phyloP scores from a whole-genome alignment of 768 basidiomycete genomes.

The Lyophyllum semitale region DNA sequence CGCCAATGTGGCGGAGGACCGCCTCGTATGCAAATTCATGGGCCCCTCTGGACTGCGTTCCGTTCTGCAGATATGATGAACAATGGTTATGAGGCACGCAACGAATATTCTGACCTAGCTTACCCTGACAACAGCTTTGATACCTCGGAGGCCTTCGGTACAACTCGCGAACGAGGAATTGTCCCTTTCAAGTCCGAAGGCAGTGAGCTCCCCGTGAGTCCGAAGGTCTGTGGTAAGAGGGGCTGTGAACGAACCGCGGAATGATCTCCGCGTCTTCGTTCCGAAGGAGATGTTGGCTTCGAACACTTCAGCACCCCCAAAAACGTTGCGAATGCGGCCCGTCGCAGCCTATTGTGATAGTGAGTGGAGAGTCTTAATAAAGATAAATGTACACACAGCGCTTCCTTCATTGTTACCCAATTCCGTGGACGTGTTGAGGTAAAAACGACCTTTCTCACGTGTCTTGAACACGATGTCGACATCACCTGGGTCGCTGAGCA shows the following conservation, averaged over 20 bases:
- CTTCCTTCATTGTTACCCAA: conserved; percentile 92
- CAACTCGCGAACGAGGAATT: conserved; percentile 77
- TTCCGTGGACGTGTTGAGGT: conserved; percentile 83
- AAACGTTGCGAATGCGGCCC: conserved; percentile 81
- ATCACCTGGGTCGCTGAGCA: conserved; percentile 56
- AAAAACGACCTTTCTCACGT: conserved; percentile 75
- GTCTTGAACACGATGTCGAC: conserved; percentile 83
- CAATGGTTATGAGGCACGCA: conserved; percentile 19
- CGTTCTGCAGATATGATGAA: conserved; percentile 32
- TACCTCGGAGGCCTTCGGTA: conserved; percentile 62
- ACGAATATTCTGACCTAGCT: conserved; percentile 52
- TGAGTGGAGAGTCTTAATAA: background rate
- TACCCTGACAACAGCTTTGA: conserved; percentile 74
- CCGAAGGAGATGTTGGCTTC: conserved; percentile 83
- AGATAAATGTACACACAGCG: conserved; percentile 61
- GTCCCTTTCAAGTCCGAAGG: conserved; percentile 80
- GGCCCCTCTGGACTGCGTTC: conserved; percentile 38
- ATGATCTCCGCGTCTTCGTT: conserved; percentile 84
- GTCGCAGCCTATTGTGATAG: conserved; percentile 59
- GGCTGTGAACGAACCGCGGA: conserved; percentile 65
- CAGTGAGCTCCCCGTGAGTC: conserved; percentile 68
- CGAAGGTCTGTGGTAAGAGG: conserved; percentile 64
- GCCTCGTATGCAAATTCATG: conserved; percentile 89
- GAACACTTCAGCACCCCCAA: conserved; percentile 89
- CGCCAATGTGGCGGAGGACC: conserved; percentile 72